Percentiles rank a stretch among this genome's conserved stretches.
These are phyloP conservation scores for Heliocybe sulcata DNA, from an alignment of 1,284 basidiomycete species.

Conservation along the genomic window DNA sequence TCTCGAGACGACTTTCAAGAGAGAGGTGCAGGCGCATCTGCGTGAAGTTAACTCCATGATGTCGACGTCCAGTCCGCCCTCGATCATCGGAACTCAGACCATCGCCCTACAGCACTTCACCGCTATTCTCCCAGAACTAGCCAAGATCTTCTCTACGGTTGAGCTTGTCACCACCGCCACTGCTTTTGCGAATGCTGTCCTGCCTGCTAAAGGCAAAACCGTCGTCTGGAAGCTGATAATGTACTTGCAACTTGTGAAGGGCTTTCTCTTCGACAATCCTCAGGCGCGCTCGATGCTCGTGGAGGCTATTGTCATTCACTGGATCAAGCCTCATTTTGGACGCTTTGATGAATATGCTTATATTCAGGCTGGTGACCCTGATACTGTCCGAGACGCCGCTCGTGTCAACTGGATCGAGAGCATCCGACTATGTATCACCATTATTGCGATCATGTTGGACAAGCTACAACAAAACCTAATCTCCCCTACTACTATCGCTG, in stretches of 20 bases:
- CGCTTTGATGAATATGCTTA: constrained; percentile 77
- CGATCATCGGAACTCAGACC: constrained; percentile 94
- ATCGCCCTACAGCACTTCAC: constrained; percentile 93
- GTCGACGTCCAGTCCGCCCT: constrained; percentile 68
- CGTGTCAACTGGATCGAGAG: constrained; percentile 89
- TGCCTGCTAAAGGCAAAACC: constrained; percentile 77
- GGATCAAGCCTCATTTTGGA: constrained; percentile 96
- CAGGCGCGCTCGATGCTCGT: constrained; percentile 78
- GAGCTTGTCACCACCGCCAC: constrained; percentile 86
- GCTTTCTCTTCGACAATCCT: constrained; percentile 80
- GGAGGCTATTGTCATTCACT: constrained; percentile 76
- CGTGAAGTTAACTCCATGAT: constrained; percentile 85
- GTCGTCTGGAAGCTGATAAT: constrained; percentile 92
- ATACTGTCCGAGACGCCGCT: constrained; percentile 60
- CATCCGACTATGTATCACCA: constrained; percentile 77
- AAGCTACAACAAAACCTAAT: constrained; percentile 80
- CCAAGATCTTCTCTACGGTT: constrained; percentile 70
- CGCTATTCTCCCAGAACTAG: constrained; percentile 83
- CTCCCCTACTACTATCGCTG: constrained; percentile 54
- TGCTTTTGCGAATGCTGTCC: constrained; percentile 82
- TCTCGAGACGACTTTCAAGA: constrained; percentile 80
- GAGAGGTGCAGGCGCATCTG: constrained; percentile 73
- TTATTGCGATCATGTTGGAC: constrained; percentile 88
- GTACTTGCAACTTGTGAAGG: constrained; percentile 87
- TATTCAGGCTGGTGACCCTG: constrained; percentile 54